A percentile compares a stretch with the other conserved stretches of the same genome.
phyloP scores from a whole-genome alignment of 805 yeast genomes.

The Teunomyces gatunensis region DNA sequence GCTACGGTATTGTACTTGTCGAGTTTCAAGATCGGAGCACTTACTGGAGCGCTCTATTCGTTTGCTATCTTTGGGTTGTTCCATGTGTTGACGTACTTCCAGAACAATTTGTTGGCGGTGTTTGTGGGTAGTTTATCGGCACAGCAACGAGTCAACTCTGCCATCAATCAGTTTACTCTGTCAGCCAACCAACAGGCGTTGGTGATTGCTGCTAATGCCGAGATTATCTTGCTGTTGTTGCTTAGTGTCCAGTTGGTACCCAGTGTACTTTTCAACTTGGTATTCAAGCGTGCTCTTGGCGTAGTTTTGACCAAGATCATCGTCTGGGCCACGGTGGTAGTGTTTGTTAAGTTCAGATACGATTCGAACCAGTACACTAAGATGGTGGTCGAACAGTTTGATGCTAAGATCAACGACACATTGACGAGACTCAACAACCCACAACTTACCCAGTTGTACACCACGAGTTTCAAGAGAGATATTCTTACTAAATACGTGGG shows the following conservation, averaged over 20 bases:
- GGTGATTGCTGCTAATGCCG: constrained; percentile 37
- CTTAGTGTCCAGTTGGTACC: constrained; percentile 27
- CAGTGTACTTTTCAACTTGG: constrained; percentile 18
- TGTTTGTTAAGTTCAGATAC: constrained; percentile 36
- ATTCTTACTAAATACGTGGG: constrained; percentile 16
- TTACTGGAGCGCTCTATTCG: constrained; percentile 40
- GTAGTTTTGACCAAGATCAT: constrained; percentile 33
- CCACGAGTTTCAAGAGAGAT: constrained; percentile 15
- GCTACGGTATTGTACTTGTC: constrained; percentile 29
- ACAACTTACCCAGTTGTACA: constrained; percentile 15
- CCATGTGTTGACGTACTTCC: constrained; percentile 39
- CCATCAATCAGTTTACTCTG: constrained; percentile 29
- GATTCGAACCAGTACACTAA: constrained; percentile 32
- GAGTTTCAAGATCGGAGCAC: constrained; percentile 29
- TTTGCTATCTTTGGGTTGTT: constrained; percentile 36
- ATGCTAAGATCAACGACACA: constrained; percentile 34
- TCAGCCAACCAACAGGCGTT: constrained; percentile 36
- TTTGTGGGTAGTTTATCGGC: constrained; percentile 31
- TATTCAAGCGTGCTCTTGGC: constrained; percentile 20
- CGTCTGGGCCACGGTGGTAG: constrained; percentile 29
- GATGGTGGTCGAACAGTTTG: constrained; percentile 44
- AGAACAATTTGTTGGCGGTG: constrained; percentile 28
- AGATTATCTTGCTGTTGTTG: constrained; percentile 25
- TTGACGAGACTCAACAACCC: constrained; percentile 13
- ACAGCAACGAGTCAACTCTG: constrained; percentile 27